Evolutionary conservation across 768 basidiomycete genomes (phyloP).

Genomic region (Hygrocybe punicea): DNA sequence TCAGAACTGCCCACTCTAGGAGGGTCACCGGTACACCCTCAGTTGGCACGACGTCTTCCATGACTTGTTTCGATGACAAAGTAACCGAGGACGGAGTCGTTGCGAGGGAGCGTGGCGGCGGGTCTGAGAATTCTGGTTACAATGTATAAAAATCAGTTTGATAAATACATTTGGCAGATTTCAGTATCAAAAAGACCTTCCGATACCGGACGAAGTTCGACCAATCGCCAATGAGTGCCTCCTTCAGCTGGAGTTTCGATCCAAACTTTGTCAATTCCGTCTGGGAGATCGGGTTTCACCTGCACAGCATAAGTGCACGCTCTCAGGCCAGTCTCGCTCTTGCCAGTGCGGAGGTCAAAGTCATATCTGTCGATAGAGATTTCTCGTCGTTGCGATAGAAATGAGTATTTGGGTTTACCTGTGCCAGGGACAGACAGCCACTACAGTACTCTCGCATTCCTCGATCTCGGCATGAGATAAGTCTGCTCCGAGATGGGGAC

Average conservation of each 20-base stretch:
- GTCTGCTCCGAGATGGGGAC: too few relatives aligned
- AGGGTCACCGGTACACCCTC: conserved; percentile 57
- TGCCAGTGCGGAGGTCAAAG: conserved; percentile 66
- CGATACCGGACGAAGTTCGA: conserved; percentile 68
- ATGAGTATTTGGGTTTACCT: too few relatives aligned
- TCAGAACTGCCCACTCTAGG: conserved; percentile 74
- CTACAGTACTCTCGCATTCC: too few relatives aligned
- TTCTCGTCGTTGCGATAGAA: too few relatives aligned
- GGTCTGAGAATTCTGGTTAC: conserved; percentile 60
- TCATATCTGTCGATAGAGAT: too few relatives aligned
- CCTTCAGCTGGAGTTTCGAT: conserved; percentile 56
- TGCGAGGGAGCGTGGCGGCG: conserved; percentile 39
- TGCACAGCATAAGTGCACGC: conserved; percentile 67
- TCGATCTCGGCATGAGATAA: too few relatives aligned
- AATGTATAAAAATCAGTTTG: neutral
- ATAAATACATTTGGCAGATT: neutral
- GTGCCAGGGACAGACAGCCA: too few relatives aligned
- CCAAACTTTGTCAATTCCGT: conserved; percentile 49
- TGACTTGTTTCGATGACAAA: conserved; percentile 15
- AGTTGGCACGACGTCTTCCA: conserved; percentile 50
- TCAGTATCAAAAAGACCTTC: conserved; percentile 43
- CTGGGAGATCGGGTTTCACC: conserved; percentile 39
- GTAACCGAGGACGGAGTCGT: conserved; percentile 4
- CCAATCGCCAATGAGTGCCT: conserved; percentile 57
- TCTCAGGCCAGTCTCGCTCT: conserved; percentile 63